Percentiles rank a stretch among this genome's conserved stretches.
These are phyloP conservation scores for Albophoma yamanashiensis DNA, from an alignment of 2,329 filamentous ascomycete species.

Conservation along the genomic window DNA sequence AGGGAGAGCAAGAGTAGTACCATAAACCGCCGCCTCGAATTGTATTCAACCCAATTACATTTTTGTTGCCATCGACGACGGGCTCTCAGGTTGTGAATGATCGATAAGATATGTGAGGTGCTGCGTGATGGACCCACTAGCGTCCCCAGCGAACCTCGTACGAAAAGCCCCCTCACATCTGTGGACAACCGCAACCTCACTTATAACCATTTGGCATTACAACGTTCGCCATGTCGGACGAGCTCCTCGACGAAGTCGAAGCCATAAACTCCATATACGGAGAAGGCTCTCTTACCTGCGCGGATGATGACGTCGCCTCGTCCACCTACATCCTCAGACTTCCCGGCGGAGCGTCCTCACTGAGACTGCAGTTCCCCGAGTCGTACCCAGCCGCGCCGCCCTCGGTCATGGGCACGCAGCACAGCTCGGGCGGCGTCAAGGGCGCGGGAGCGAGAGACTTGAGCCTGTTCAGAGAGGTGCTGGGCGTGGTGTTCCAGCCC, in stretches of 20 bases:
- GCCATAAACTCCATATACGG: constrained; percentile 82
- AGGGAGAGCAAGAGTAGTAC: constrained; percentile 9
- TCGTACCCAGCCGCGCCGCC: constrained; percentile 70
- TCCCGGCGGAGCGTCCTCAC: constrained; percentile 48
- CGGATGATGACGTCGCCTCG: constrained; percentile 18
- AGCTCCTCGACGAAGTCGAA: constrained; percentile 63
- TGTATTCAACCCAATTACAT: constrained; percentile 16
- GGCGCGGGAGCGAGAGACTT: constrained; percentile 65
- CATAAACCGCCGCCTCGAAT: constrained; percentile 11
- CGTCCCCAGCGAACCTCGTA: neutral
- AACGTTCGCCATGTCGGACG: constrained; percentile 35
- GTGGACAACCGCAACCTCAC: neutral
- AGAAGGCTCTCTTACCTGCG: constrained; percentile 45
- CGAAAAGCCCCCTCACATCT: neutral
- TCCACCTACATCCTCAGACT: constrained; percentile 52
- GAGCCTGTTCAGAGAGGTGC: constrained; percentile 54
- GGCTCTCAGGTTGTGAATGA: neutral
- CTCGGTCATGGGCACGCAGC: constrained; percentile 65
- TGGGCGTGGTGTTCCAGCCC: constrained; percentile 57
- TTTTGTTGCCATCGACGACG: neutral
- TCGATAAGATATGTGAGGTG: neutral
- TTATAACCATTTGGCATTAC: neutral
- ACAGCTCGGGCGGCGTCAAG: constrained; percentile 62
- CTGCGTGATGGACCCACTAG: neutral
- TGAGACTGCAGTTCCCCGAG: constrained; percentile 57